Percentiles rank a stretch among this genome's conserved stretches.
Conservation (phyloP, 805 yeast species). For the Candida piceae region DNA sequence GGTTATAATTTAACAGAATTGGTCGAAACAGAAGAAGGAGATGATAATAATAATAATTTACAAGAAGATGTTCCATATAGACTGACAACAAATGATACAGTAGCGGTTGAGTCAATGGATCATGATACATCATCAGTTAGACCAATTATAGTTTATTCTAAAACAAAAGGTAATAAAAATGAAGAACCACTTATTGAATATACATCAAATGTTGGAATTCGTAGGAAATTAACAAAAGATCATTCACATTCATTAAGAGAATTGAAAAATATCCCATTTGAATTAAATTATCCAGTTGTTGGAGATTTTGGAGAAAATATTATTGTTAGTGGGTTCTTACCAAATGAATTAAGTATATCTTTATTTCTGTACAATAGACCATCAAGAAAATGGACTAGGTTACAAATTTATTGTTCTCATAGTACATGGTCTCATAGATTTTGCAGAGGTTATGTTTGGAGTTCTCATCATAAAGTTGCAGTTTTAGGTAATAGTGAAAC, state of each 20-base stretch:
- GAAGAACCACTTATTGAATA: slow-evolving; percentile 24
- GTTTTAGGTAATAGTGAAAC: slow-evolving; percentile 52
- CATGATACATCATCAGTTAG: background rate
- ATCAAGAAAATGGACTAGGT: slow-evolving; percentile 58
- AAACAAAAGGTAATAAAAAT: slow-evolving; percentile 7
- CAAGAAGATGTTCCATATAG: slow-evolving; percentile 2
- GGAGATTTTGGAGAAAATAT: slow-evolving; percentile 64
- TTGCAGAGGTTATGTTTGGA: slow-evolving; percentile 71
- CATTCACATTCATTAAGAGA: slow-evolving; percentile 7
- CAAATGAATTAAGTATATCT: slow-evolving; percentile 42
- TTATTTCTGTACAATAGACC: slow-evolving; percentile 48
- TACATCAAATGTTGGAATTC: slow-evolving; percentile 4
- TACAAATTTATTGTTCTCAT: slow-evolving; percentile 51
- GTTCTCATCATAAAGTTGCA: slow-evolving; percentile 67
- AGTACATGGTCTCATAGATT: slow-evolving; percentile 52
- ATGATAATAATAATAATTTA: background rate
- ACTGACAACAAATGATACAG: slow-evolving; percentile 5
- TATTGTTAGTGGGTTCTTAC: slow-evolving; percentile 55
- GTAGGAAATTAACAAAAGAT: slow-evolving; percentile 3
- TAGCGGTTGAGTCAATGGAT: slow-evolving; percentile 5
- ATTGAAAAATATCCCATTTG: slow-evolving; percentile 35
- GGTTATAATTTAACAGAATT: slow-evolving; percentile 9
- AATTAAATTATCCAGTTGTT: slow-evolving; percentile 51
- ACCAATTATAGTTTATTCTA: slow-evolving; percentile 6
- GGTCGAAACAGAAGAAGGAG: slow-evolving; percentile 11